Evolutionary conservation across 2,329 filamentous ascomycete species (phyloP), one percentile per base, ranked within the genome.

Genomic region (Ceratocystis lukuohia): DNA sequence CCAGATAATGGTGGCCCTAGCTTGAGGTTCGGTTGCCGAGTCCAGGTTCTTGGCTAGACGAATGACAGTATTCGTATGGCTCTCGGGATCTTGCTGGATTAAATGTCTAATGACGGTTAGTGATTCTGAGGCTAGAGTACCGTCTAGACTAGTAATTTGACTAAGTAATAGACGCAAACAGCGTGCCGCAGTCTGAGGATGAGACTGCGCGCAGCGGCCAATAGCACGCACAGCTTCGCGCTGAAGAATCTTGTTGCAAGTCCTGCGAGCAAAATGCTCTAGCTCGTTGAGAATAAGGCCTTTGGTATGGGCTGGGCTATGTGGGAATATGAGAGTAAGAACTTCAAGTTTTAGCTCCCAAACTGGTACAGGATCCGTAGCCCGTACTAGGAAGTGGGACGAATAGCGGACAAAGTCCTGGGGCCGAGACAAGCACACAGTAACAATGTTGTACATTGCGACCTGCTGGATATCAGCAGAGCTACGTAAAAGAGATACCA

Each of bases 1-100:
- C 94, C 94, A 99, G 71, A 99, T 88, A 69, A 99, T 96, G 62
- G 90, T 96, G 2, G 94, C 94, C 70, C 94, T 83, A 2, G 94
- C 94, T 68, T 91, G 88, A 1, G 94, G 86, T 69, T 94, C 92
- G 0, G 88, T 90, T 1, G 91, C 89, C 2, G 88, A 88, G 72
- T 96, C 94, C 1, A 99, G 83, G 69, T 96, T 92, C 75, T 91
- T 94, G 5, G 94, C 94, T 62, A 99, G 78, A 61, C 91, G 84
- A 44, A 97, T 84, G 1, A 97, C 91, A 0, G 94, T 99, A 53
- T 87, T 88, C 10, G 85, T 82, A 73, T 99, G 94, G 2, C 85
- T 85, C 33, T 84, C 77, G 0, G 93, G 91, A 69, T 96, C 86
- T 71, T 95, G 89, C 73, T 99, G 94, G 65, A 99, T 97, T 63